Evolutionary conservation across 495 filamentous ascomycete species (phyloP).

Genomic region (Opeltia flavorubescens): DNA sequence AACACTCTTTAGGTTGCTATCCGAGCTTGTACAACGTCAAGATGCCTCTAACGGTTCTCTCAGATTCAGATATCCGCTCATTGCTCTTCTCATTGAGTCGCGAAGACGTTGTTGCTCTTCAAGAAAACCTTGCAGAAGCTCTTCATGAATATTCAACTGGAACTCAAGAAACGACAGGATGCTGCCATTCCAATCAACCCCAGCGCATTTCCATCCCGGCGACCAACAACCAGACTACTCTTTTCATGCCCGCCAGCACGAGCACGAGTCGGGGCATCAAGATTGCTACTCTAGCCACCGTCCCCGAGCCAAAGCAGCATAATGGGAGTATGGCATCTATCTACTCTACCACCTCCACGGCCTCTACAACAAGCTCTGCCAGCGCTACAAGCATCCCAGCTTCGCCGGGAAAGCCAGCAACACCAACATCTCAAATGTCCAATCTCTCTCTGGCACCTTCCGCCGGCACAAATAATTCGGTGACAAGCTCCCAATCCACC

Average conservation of each 20-base stretch:
- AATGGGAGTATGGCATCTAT: constrained; percentile 12
- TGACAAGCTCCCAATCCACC: constrained; percentile 32
- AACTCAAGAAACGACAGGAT: constrained; percentile 38
- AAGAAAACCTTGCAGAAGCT: constrained; percentile 51
- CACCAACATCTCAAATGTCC: constrained; percentile 40
- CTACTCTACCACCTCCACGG: constrained; percentile 3
- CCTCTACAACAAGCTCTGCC: constrained; percentile 14
- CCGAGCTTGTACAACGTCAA: background rate
- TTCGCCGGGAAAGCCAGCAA: constrained; percentile 17
- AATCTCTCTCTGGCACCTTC: constrained; percentile 50
- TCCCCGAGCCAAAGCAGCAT: constrained; percentile 7
- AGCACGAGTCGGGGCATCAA: constrained; percentile 47
- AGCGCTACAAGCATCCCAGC: constrained; percentile 21
- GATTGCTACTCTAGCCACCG: constrained; percentile 35
- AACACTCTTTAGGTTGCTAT: background rate
- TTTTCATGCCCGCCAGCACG: constrained; percentile 80
- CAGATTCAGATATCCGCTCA: constrained; percentile 50
- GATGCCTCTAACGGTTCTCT: constrained; percentile 70
- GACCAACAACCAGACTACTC: constrained; percentile 60
- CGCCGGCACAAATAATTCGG: constrained; percentile 35
- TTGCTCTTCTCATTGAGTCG: constrained; percentile 58
- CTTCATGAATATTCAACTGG: constrained; percentile 74
- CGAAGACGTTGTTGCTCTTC: constrained; percentile 53
- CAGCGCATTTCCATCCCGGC: constrained; percentile 56
- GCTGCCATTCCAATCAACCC: constrained; percentile 56